These are phyloP conservation scores for Aureobasidium sp. DNA, from an alignment of 2,329 filamentous ascomycete species.

Conservation along the genomic window DNA sequence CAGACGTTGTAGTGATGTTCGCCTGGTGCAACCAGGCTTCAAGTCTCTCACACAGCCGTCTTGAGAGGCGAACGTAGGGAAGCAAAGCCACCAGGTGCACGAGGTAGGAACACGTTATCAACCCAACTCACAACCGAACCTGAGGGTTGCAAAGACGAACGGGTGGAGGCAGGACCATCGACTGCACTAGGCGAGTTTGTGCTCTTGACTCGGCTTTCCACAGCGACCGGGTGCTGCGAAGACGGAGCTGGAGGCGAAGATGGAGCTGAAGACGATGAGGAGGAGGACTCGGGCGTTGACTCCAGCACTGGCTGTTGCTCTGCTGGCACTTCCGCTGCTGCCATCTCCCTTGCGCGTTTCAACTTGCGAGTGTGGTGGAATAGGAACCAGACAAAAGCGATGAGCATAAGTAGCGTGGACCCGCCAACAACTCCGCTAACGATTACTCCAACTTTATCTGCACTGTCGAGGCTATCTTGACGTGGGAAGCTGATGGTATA, in stretches of 20 bases:
- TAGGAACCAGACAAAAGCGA: neutral
- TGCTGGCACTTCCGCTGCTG: neutral
- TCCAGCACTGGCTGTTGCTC: no score
- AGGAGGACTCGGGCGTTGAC: no score
- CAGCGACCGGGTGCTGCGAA: neutral
- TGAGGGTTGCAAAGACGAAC: neutral
- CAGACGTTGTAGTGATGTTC: no score
- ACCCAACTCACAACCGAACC: neutral
- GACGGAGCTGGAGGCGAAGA: neutral
- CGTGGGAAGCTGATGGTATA: no score
- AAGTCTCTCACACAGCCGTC: no score
- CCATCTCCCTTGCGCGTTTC: neutral
- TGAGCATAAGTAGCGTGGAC: neutral
- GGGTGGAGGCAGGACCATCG: neutral
- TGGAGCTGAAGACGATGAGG: neutral
- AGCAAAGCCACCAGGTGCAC: no score
- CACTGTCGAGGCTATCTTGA: neutral
- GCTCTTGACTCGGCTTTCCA: neutral
- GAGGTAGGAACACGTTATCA: neutral
- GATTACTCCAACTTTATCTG: neutral
- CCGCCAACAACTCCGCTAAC: neutral
- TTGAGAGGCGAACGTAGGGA: no score
- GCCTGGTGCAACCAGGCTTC: no score
- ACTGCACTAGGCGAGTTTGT: neutral
- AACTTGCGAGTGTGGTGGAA: neutral